Conservation (phyloP, 495 filamentous ascomycete species). For the Coniosporium apollinis region DNA sequence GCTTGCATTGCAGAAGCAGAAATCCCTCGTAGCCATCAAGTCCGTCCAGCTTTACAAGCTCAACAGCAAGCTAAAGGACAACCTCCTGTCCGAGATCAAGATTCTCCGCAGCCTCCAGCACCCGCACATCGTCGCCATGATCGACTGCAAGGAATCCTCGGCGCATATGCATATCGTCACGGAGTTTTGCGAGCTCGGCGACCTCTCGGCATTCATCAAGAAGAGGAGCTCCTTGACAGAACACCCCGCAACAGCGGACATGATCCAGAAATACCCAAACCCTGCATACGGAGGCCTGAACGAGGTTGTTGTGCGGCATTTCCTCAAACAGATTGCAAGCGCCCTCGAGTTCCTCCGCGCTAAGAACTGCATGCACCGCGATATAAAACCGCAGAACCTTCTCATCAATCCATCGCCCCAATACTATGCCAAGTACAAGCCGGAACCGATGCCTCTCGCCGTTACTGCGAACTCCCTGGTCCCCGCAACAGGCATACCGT, state of each 20-base stretch:
- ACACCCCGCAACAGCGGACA: constrained; percentile 61
- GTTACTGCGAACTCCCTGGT: constrained; percentile 61
- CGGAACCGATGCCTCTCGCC: constrained; percentile 37
- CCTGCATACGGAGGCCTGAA: constrained; percentile 64
- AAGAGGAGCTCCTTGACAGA: constrained; percentile 62
- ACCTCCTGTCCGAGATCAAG: constrained; percentile 84
- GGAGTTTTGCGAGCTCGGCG: constrained; percentile 94
- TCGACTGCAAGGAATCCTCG: constrained; percentile 73
- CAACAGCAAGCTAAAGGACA: constrained; percentile 90
- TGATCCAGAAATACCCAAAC: constrained; percentile 84
- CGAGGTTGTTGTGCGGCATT: constrained; percentile 88
- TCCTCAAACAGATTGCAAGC: constrained; percentile 87
- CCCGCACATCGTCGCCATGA: constrained; percentile 90
- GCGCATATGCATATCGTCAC: constrained; percentile 91
- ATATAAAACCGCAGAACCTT: constrained; percentile 95
- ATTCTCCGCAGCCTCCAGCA: constrained; percentile 85
- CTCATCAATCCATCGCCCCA: constrained; percentile 70
- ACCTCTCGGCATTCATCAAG: constrained; percentile 88
- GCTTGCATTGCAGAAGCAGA: constrained; percentile 25
- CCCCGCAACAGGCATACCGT: constrained; percentile 68
- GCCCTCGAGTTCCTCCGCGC: constrained; percentile 76
- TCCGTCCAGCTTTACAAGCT: constrained; percentile 79
- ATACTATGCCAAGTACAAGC: constrained; percentile 33
- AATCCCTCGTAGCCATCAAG: constrained; percentile 79
- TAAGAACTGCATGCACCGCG: constrained; percentile 80